phyloP scores from a whole-genome alignment of 1,284 basidiomycete genomes.

The Sparassis latifolia region DNA sequence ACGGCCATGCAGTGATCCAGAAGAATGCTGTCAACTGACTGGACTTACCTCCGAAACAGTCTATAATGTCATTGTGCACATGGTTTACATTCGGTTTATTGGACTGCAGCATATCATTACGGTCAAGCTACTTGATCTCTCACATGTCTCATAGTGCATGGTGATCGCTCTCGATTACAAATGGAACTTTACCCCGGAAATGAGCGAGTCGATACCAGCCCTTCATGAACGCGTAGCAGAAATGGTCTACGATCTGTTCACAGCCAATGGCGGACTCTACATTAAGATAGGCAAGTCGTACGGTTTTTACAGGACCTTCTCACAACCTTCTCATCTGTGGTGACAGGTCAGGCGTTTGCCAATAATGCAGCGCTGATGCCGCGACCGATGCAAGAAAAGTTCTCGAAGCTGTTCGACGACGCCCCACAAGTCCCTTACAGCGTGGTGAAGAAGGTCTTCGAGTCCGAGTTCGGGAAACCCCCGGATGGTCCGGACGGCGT shows the following conservation, averaged over 20 bases:
- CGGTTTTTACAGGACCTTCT: not conserved
- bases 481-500: constrained; percentile 63
- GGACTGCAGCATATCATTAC: too few species aligned
- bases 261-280: constrained; percentile 79
- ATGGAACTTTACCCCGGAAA: constrained; percentile 67
- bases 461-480: constrained; percentile 60
- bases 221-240: constrained; percentile 79
- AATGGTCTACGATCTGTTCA: constrained; percentile 71
- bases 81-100: too few species aligned
- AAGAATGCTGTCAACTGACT: too few species aligned
- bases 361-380: constrained; percentile 82
- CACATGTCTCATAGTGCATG: constrained; percentile 38
- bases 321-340: not conserved
- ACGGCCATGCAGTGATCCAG: too few species aligned
- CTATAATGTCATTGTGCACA: not conserved
- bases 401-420: constrained; percentile 78
- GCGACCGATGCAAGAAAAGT: constrained; percentile 74
- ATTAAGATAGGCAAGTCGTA: constrained; percentile 73
- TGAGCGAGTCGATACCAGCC: constrained; percentile 64
- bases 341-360: constrained; percentile 65
- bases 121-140: too few species aligned
- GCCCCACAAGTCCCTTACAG: constrained; percentile 78
- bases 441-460: constrained; percentile 68
- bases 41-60: not conserved
- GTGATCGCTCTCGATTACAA: constrained; percentile 77